phyloP scores from a whole-genome alignment of 768 basidiomycete genomes.

The Suillus subluteus region DNA sequence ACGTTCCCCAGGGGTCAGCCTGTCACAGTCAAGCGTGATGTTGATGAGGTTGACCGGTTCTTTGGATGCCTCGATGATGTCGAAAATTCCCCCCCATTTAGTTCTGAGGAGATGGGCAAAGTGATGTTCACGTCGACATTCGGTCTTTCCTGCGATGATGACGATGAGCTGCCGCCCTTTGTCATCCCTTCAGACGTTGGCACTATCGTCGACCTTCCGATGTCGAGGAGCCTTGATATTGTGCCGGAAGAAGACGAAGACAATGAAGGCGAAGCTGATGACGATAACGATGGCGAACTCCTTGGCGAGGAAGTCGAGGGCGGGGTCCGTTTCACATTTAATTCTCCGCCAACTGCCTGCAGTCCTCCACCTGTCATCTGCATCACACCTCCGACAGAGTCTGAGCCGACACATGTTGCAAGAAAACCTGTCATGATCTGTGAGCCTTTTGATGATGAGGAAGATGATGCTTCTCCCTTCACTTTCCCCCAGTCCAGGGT shows the following conservation, averaged over 20 bases:
- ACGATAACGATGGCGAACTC: conserved; percentile 52
- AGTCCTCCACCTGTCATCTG: conserved; percentile 33
- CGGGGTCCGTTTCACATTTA: conserved; percentile 77
- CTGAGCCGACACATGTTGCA: conserved; percentile 13
- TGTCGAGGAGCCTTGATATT: conserved; percentile 36
- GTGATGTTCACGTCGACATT: conserved; percentile 59
- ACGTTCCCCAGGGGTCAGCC: conserved; percentile 55
- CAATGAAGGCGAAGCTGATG: conserved; percentile 26
- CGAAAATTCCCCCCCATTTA: conserved; percentile 52
- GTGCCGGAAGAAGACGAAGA: conserved; percentile 48
- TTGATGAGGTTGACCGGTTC: conserved; percentile 71
- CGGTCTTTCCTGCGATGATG: conserved; percentile 45
- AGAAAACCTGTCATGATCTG: conserved; percentile 13
- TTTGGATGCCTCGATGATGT: conserved; percentile 68
- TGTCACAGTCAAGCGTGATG: conserved; percentile 26
- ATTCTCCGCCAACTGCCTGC: conserved; percentile 49
- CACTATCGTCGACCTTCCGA: conserved; percentile 37
- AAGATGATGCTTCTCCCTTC: conserved; percentile 28
- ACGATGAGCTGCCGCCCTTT: conserved; percentile 51
- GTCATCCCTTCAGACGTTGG: conserved; percentile 51
- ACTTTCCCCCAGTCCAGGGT: conserved; percentile 25
- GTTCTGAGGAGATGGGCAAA: conserved; percentile 57
- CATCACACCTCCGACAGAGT: conserved; percentile 23
- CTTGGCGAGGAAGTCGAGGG: conserved; percentile 62
- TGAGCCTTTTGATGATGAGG: conserved; percentile 24